phyloP scores from a whole-genome alignment of 306 rosid species.

The Sicyos baderoa region DNA sequence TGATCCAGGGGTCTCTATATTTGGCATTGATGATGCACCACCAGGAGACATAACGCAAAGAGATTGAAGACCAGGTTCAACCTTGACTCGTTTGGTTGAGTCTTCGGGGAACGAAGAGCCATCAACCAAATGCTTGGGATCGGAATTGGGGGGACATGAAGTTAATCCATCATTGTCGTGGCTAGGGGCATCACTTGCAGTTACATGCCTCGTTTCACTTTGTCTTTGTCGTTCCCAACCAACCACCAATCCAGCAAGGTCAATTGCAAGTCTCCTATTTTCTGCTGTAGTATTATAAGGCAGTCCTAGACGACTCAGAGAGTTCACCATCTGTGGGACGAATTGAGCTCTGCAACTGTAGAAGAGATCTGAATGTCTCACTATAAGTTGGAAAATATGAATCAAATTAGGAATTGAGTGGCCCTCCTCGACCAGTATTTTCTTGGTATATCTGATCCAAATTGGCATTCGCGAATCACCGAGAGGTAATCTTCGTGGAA shows the following conservation, averaged over 20 bases:
- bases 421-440: slow-evolving; percentile 95
- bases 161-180: slow-evolving; percentile 63
- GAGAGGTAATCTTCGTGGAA: slow-evolving; percentile 89
- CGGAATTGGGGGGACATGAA: slow-evolving; percentile 40
- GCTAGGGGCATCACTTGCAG: slow-evolving; percentile 56
- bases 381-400: slow-evolving; percentile 96
- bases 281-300: slow-evolving; percentile 89
- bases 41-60: slow-evolving; percentile 94
- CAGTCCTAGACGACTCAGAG: slow-evolving; percentile 95
- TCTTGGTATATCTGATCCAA: slow-evolving; percentile 94
- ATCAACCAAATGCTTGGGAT: not conserved
- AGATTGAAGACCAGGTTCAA: slow-evolving; percentile 87
- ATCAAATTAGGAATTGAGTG: slow-evolving; percentile 97
- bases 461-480: slow-evolving; percentile 98
- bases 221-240: slow-evolving; percentile 98
- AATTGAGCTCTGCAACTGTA: slow-evolving; percentile 98
- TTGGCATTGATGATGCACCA: slow-evolving; percentile 84
- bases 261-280: slow-evolving; percentile 96
- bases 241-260: slow-evolving; percentile 98
- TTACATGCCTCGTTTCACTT: slow-evolving; percentile 73
- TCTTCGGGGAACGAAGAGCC: not conserved
- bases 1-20: slow-evolving; percentile 91
- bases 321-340: slow-evolving; percentile 99
- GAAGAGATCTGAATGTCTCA: slow-evolving; percentile 97
- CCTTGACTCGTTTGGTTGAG: not conserved